Evolutionary conservation across 2,329 filamentous ascomycete genomes (phyloP).

Genomic region (Paecilomyces dactylethromorphus): DNA sequence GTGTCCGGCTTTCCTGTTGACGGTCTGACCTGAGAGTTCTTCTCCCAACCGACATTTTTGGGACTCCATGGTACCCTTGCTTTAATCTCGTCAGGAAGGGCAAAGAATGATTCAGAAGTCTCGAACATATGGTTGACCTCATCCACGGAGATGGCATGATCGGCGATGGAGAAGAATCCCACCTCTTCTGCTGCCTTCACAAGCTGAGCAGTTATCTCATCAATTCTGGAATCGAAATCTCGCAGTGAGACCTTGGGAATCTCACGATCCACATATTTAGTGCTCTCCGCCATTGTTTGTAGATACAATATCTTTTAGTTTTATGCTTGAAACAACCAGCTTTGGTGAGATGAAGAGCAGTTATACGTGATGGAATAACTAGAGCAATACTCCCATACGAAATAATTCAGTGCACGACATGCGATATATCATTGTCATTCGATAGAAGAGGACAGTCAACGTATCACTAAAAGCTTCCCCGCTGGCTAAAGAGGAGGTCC

Average conservation of each 20-base stretch:
- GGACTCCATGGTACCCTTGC: constrained; percentile 48
- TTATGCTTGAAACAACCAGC: too few species aligned
- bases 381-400: too few species aligned
- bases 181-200: constrained; percentile 50
- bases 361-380: too few species aligned
- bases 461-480: too few species aligned
- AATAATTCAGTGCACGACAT: too few species aligned
- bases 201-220: constrained; percentile 48
- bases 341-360: too few species aligned
- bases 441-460: too few species aligned
- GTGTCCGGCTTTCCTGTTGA: constrained; percentile 53
- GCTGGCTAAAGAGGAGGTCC: too few species aligned
- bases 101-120: constrained; percentile 49
- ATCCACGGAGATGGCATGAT: constrained; percentile 47
- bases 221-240: constrained; percentile 47
- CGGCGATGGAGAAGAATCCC: constrained; percentile 54
- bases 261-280: constrained; percentile 35
- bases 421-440: too few species aligned
- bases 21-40: constrained; percentile 51
- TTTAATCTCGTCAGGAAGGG: constrained; percentile 47
- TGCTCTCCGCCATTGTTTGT: constrained; percentile 18
- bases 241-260: constrained; percentile 50
- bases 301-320: too few species aligned
- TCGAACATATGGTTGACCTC: constrained; percentile 49
- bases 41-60: constrained; percentile 57